A percentile compares a stretch with the other conserved stretches of the same genome.
Evolutionary conservation across 306 rosid species (phyloP).

Genomic region (Pyrus bretschneideri): DNA sequence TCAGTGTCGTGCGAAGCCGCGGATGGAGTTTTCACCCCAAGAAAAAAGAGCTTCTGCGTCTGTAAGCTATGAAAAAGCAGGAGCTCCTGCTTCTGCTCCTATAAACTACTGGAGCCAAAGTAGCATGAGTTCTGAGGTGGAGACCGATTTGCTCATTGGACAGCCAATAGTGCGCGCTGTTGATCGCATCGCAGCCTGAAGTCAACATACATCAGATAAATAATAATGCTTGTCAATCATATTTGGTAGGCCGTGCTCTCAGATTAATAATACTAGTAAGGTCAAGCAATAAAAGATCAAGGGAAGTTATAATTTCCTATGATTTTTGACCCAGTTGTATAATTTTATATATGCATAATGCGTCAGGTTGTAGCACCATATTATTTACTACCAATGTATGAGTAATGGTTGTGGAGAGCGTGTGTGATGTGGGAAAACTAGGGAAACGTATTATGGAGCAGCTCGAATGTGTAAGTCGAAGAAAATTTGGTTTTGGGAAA

Average conservation of each 20-base stretch:
- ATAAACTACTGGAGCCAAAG: slow-evolving; percentile 7
- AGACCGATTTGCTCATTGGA: slow-evolving; percentile 46
- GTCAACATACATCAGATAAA: background rate
- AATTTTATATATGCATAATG: background rate
- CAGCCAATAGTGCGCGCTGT: slow-evolving; percentile 21
- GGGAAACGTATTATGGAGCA: too few relatives aligned
- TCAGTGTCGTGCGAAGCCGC: slow-evolving; percentile 1
- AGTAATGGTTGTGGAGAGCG: slow-evolving; percentile 6
- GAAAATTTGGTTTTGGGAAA: too few relatives aligned
- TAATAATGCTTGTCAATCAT: background rate
- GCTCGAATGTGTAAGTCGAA: too few relatives aligned
- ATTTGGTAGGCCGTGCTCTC: background rate
- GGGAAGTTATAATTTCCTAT: too few relatives aligned
- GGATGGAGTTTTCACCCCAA: background rate
- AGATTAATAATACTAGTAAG: background rate
- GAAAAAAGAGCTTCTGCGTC: slow-evolving; percentile 5
- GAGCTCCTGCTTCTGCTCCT: background rate
- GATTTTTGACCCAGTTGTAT: too few relatives aligned
- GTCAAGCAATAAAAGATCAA: background rate
- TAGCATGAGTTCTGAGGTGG: slow-evolving; percentile 22
- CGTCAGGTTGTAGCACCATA: background rate
- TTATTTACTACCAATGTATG: too few relatives aligned
- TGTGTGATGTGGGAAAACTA: too few relatives aligned
- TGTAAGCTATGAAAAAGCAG: background rate
- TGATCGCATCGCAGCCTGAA: background rate